These are phyloP conservation scores for Mallotus nudiflorus DNA, from an alignment of 345 rosid species.

Conservation along the genomic window DNA sequence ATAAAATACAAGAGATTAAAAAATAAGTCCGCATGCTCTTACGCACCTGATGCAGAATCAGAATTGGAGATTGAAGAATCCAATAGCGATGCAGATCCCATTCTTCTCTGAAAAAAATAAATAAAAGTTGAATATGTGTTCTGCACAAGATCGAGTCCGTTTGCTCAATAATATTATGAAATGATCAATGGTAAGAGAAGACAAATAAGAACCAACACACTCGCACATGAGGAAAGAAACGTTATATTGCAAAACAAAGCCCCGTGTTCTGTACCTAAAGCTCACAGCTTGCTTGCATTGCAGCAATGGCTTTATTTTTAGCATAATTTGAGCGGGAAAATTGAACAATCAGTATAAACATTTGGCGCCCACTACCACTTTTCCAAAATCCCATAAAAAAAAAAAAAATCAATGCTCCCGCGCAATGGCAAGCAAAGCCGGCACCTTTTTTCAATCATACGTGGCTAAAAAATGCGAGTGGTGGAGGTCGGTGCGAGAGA, in stretches of 20 bases:
- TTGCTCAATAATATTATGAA: background rate
- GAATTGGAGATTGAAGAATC: background rate
- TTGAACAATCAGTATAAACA: background rate
- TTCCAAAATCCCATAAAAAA: no score
- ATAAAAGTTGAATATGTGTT: background rate
- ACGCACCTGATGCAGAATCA: background rate
- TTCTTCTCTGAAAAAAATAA: background rate
- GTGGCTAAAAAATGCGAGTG: no score
- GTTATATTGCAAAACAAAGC: background rate
- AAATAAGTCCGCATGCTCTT: background rate
- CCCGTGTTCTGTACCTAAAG: background rate
- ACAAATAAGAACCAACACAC: background rate
- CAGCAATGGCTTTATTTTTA: background rate
- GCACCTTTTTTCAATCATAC: no score
- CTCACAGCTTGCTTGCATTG: background rate
- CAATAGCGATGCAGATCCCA: conserved; percentile 13
- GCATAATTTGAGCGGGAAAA: background rate
- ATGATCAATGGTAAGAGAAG: background rate
- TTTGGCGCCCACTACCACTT: background rate
- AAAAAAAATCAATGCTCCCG: no score
- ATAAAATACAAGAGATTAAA: background rate
- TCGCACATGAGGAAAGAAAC: no score
- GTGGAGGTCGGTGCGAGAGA: no score
- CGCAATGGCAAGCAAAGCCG: no score
- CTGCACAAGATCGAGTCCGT: background rate